Conservation (phyloP, 192 early-diverging fungal genomes). For the Backusella tarrabulga region DNA sequence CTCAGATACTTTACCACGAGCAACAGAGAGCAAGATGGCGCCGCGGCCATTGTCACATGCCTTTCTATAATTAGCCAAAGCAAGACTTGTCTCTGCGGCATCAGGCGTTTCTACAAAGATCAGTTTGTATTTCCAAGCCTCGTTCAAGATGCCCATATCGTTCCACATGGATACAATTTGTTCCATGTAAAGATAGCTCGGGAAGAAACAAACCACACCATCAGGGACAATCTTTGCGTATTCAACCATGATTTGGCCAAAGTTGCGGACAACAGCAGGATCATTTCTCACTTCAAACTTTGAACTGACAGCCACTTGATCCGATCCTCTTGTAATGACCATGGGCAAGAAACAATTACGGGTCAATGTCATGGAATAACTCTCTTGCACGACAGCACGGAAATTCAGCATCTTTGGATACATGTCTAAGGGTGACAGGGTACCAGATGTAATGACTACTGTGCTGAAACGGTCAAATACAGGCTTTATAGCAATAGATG, state of each 20-base stretch:
- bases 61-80: constrained; percentile 91
- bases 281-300: constrained; percentile 99
- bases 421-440: constrained; percentile 98
- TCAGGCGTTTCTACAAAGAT: constrained; percentile 99
- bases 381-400: constrained; percentile 81
- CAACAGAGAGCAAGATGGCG: constrained; percentile 95
- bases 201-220: constrained; percentile 98
- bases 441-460: constrained; percentile 98
- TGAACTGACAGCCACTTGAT: constrained; percentile 97
- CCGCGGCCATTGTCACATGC: constrained; percentile 99
- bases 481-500: constrained; percentile 93
- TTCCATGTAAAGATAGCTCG: constrained; percentile 99
- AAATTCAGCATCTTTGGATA: constrained; percentile 96
- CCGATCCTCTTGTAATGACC: constrained; percentile 94
- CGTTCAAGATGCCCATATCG: constrained; percentile 92
- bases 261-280: constrained; percentile 97
- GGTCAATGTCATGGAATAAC: constrained; percentile 96
- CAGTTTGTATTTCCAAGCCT: constrained; percentile 94
- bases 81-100: constrained; percentile 94
- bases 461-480: constrained; percentile 95
- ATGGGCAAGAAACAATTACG: constrained; percentile 95
- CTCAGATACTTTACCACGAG: constrained; percentile 98
- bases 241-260: constrained; percentile 95
- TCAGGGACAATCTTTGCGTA: constrained; percentile 93
- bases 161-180: constrained; percentile 98